These are phyloP conservation scores for Centaurea solstitialis DNA, from an alignment of 129 eudicot species.

Conservation along the genomic window DNA sequence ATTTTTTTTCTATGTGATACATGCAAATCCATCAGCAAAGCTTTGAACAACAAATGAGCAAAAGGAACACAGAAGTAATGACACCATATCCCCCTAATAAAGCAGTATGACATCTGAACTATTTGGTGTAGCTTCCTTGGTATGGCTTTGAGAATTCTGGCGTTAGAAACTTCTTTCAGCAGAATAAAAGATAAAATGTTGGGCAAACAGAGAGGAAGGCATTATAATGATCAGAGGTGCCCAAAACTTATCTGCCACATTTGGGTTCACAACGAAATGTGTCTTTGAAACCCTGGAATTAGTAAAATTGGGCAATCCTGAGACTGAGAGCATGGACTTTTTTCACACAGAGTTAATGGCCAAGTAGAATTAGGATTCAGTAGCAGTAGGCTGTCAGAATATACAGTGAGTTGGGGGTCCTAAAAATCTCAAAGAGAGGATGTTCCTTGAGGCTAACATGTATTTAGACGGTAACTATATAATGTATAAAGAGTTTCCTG, in stretches of 20 bases:
- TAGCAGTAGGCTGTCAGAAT: constrained; percentile 1
- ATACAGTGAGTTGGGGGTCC: background rate
- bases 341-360: background rate
- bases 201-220: background rate
- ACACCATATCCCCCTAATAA: background rate
- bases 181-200: background rate
- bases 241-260: background rate
- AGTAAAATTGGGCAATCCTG: background rate
- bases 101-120: background rate
- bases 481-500: background rate
- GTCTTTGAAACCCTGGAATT: background rate
- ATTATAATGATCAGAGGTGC: background rate
- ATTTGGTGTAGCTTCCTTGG: background rate
- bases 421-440: background rate
- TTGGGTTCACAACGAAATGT: background rate
- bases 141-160: background rate
- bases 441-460: background rate
- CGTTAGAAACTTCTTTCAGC: background rate
- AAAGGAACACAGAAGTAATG: background rate
- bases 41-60: background rate
- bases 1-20: background rate
- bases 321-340: background rate
- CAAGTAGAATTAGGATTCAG: background rate
- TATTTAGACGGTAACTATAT: background rate
- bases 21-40: background rate